Percentiles rank a stretch among this genome's conserved stretches.
Evolutionary conservation across 352 stramenopile genomes (phyloP).

Genomic region (Phytopythium litorale): DNA sequence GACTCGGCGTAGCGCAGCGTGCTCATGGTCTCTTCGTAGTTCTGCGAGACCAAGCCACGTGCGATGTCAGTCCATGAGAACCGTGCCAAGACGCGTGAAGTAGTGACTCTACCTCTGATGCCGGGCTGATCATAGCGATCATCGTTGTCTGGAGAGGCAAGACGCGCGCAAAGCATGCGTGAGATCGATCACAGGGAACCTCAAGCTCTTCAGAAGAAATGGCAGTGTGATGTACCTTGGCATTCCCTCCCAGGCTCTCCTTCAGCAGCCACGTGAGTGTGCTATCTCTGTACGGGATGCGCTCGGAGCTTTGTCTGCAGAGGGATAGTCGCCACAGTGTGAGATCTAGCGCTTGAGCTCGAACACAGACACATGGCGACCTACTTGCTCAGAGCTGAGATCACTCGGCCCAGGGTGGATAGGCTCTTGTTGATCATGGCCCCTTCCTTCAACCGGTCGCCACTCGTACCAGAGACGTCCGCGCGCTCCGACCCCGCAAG

Average conservation of each 20-base stretch:
- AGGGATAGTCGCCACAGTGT: background rate
- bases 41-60: slow-evolving; percentile 19
- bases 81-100: background rate
- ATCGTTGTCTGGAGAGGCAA: slow-evolving; percentile 63
- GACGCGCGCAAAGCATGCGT: too few relatives aligned
- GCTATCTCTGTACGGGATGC: slow-evolving; percentile 82
- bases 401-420: slow-evolving; percentile 86
- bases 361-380: background rate
- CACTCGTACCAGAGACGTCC: slow-evolving; percentile 75
- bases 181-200: too few relatives aligned
- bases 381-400: slow-evolving; percentile 79
- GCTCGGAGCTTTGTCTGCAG: slow-evolving; percentile 39
- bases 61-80: background rate
- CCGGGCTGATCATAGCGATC: slow-evolving; percentile 80
- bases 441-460: slow-evolving; percentile 88
- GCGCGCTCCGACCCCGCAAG: slow-evolving; percentile 79
- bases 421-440: slow-evolving; percentile 93
- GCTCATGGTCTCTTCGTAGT: slow-evolving; percentile 86
- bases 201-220: too few relatives aligned
- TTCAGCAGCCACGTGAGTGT: slow-evolving; percentile 87
- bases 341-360: background rate
- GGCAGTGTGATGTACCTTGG: slow-evolving; percentile 16
- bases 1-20: slow-evolving; percentile 82
- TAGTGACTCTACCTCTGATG: slow-evolving; percentile 41
- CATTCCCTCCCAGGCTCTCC: slow-evolving; percentile 79